Evolutionary conservation across 2,329 filamentous ascomycete genomes (phyloP), one percentile per base, ranked within the genome.

Genomic region (Parascedosporium putredinis): DNA sequence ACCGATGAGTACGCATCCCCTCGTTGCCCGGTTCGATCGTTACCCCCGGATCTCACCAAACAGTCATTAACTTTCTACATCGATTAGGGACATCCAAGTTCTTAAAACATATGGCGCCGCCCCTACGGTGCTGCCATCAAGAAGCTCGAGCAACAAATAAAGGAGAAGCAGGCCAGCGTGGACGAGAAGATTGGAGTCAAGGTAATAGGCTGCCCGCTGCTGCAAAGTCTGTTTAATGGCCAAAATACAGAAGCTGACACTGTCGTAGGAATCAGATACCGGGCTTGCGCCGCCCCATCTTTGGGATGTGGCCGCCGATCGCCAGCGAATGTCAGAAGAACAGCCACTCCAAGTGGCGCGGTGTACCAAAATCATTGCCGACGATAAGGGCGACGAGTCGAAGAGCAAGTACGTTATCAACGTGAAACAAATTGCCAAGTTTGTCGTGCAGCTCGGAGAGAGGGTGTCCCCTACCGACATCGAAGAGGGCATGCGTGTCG

Each of bases 331-430:
- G 93, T 83, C 84, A 55, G 93, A 98, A 71, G 93, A 98, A 71
- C 93, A 98, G 63, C 93, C 93, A 40, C 79, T 97, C 59, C 93
- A 98, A 71, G 93, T 98, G 55, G 93, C 93, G 56, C 80, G 93
- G 63, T 98, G 93, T 77, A 98, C 93, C 53, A 98, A 98, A 78
- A 98, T 98, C 67, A 98, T 98, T 59, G 83, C 89, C 54, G 91
- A 97, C 64, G 90, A 95, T 66, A 91, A 93, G 70, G 67, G 67
- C n/a, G 90, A 97, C 65, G 72, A 88, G 53, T 87, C 95, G 55
- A 98, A 98, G 80, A 95, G 86, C 81, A 98, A 97, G 82, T 98
- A 98, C 74, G 90, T 98, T 62, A 98, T 98, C 78, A 98, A 98
- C 70, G 91, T 98, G 59, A 98, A 98, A 76, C 93, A 98, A 70